Evolutionary conservation across 1,139 yeast species (phyloP).

Genomic region (Blastobotrys malaysiensis): DNA sequence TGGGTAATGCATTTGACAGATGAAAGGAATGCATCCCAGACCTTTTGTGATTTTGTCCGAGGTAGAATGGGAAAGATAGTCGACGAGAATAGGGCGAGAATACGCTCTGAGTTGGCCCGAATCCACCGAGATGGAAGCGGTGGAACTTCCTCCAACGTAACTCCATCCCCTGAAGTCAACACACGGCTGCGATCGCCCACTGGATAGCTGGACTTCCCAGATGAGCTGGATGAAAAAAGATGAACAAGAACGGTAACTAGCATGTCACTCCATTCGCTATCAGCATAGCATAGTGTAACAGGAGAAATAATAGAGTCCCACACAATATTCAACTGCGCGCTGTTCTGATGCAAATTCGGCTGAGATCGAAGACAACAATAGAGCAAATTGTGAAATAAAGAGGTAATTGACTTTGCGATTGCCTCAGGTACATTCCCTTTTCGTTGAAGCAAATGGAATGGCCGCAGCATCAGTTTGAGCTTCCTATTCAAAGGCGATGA

Average conservation of each 20-base stretch:
- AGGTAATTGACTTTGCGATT: not conserved
- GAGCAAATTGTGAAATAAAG: constrained; percentile 11
- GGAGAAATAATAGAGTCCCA: constrained; percentile 17
- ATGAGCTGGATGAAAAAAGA: not conserved
- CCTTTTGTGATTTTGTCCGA: constrained; percentile 1
- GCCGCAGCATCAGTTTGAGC: not conserved
- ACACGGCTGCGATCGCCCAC: constrained; percentile 6
- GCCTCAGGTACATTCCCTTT: constrained; percentile 9
- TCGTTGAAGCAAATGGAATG: constrained; percentile 6
- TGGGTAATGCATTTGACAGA: constrained; percentile 14
- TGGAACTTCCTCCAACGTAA: constrained; percentile 14
- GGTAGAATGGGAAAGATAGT: constrained; percentile 6
- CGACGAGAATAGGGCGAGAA: not conserved
- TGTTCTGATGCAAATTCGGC: constrained; percentile 8
- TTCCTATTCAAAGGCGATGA: not conserved
- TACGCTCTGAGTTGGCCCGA: constrained; percentile 11
- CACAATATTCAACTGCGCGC: constrained; percentile 10
- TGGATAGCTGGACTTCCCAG: not conserved
- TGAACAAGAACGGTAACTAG: not conserved
- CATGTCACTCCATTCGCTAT: not conserved
- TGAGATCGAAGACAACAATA: constrained; percentile 12
- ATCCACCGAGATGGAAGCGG: constrained; percentile 20
- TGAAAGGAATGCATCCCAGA: constrained; percentile 13
- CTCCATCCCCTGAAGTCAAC: not conserved
- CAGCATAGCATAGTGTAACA: not conserved